These are phyloP conservation scores for Angomonas desouzai DNA, from an alignment of 208 protist genomes.

Conservation along the genomic window DNA sequence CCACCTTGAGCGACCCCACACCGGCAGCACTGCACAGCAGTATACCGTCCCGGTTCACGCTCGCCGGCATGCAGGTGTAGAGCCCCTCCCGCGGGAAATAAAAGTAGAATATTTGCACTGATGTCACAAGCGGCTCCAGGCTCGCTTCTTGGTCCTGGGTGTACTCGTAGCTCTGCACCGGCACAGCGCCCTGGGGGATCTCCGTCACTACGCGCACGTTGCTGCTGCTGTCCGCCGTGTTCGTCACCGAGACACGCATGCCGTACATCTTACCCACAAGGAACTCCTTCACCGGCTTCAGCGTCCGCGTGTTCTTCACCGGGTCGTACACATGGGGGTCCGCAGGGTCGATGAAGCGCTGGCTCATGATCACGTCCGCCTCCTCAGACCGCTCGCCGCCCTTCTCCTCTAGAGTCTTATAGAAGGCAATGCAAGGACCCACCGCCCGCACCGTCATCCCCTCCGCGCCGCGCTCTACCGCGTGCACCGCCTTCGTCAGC, in stretches of 20 bases:
- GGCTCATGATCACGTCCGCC: conserved; percentile 11
- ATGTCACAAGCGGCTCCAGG: conserved; percentile 13
- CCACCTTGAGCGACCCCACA: conserved; percentile 4
- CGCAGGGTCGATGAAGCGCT: conserved; percentile 17
- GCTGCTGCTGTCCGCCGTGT: conserved; percentile 10
- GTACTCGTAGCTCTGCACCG: conserved; percentile 11
- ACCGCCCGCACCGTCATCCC: conserved; percentile 5
- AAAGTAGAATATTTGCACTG: conserved; percentile 11
- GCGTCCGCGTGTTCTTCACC: conserved; percentile 3
- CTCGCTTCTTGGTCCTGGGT: background rate
- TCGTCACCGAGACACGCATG: conserved; percentile 13
- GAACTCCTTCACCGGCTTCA: conserved; percentile 23
- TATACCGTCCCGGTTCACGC: conserved; percentile 15
- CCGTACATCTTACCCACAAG: conserved; percentile 14
- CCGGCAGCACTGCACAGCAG: conserved; percentile 7
- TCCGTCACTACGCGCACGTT: conserved; percentile 14
- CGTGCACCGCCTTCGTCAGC: conserved; percentile 1
- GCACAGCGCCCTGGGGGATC: conserved; percentile 16
- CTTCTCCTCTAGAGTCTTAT: conserved; percentile 2
- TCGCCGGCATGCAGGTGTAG: conserved; percentile 15
- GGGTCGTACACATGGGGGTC: conserved; percentile 10
- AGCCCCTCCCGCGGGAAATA: conserved; percentile 17
- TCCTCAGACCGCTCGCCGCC: conserved; percentile 10
- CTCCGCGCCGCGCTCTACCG: background rate
- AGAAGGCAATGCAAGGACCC: conserved; percentile 2